Evolutionary conservation across 306 rosid genomes (phyloP), one percentile per base, ranked within the genome.

Genomic region (Lagenaria siceraria): DNA sequence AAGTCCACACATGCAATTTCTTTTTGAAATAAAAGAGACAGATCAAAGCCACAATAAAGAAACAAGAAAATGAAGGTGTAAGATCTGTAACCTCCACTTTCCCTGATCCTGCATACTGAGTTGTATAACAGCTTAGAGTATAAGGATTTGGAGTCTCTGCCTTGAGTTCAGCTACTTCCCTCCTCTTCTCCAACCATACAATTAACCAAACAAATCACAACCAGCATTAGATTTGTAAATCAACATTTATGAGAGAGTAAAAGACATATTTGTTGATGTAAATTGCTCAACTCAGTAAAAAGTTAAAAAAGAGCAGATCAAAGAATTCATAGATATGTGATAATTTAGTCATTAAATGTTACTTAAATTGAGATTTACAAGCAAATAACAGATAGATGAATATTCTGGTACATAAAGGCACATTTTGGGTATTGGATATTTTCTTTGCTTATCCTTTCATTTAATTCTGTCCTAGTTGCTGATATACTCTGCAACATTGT

Each of bases 401-500:
- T 25, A 27, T 73, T 51, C 19, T 73, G 60, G 77, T 9, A 51
- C 10, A 49, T 51, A 51, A 73, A 73, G 6, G 60, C 77, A 73
- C 77, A 73, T 25, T 73, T 73, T 73, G 29, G 77, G 77, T 31
- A 73, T 49, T 73, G 62, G 62, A 52, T 73, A 73, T 73, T 51
- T 73, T 49, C 19, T 33, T 73, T 27, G 60, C 77, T 33, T 73
- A 73, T 73, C 77, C 61, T 73, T 49, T 29, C 61, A 73, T 73
- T 73, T 73, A 73, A 52, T 73, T 73, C 77, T 52, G 77, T 73
- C 77, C 77, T 73, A 51, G 61, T 73, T 73, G 77, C 77, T 31
- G 77, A 73, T 73, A 73, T 73, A 52, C 77, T 73, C 77, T 51
- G 77, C 77, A 73, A 73, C 62, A 73, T 73, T 73, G 62, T 73